These are phyloP conservation scores for Pelargonium myrrhifolium DNA, from an alignment of 441 rosid genomes.

Conservation along the genomic window DNA sequence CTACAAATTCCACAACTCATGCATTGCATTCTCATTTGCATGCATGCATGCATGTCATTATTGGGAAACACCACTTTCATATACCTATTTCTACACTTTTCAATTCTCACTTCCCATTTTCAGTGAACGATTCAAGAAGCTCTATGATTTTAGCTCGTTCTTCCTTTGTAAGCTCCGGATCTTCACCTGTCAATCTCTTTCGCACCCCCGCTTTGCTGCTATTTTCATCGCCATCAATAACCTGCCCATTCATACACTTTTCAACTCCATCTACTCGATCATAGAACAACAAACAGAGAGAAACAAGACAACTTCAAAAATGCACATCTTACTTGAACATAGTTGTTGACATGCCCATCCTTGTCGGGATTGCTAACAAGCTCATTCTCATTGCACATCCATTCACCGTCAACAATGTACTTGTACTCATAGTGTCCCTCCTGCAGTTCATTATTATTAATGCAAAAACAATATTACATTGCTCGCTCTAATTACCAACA, in stretches of 20 bases:
- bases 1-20: too few relatives aligned
- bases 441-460: slow-evolving; percentile 28
- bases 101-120: slow-evolving; percentile 16
- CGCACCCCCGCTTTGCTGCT: slow-evolving; percentile 36
- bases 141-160: slow-evolving; percentile 47
- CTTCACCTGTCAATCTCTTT: slow-evolving; percentile 45
- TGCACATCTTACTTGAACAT: slow-evolving; percentile 41
- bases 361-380: slow-evolving; percentile 52
- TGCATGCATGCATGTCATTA: too few relatives aligned
- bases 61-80: background rate
- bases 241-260: slow-evolving; percentile 35
- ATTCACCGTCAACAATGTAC: slow-evolving; percentile 74
- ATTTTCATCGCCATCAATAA: slow-evolving; percentile 34
- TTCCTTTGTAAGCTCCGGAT: slow-evolving; percentile 52
- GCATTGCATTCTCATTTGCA: too few relatives aligned
- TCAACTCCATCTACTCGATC: too few relatives aligned
- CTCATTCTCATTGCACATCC: slow-evolving; percentile 56
- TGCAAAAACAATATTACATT: background rate
- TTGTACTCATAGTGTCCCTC: slow-evolving; percentile 89
- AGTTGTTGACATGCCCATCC: slow-evolving; percentile 81
- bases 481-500: too few relatives aligned
- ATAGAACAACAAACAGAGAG: too few relatives aligned
- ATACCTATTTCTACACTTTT: background rate
- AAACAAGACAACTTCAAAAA: background rate
- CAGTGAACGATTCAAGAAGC: too few relatives aligned